phyloP scores from a whole-genome alignment of 768 basidiomycete genomes.

The Stropharia rugosoannulata region DNA sequence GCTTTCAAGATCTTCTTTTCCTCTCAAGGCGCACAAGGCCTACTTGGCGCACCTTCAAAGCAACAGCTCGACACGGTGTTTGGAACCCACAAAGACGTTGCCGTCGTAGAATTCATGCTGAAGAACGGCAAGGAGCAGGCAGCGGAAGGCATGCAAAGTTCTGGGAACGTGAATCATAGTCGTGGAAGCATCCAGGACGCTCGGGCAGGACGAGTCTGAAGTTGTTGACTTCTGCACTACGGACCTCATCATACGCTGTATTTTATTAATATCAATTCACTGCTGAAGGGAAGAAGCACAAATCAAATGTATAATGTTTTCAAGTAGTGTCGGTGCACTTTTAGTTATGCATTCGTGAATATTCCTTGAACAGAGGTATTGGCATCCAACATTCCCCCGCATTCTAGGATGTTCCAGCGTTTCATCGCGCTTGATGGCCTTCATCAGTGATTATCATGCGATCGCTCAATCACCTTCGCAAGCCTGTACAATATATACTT shows the following conservation, averaged over 20 bases:
- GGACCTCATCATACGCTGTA: not conserved
- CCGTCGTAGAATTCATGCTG: constrained; percentile 60
- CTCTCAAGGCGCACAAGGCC: constrained; percentile 75
- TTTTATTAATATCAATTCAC: not conserved
- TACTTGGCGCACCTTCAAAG: constrained; percentile 70
- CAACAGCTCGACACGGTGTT: constrained; percentile 82
- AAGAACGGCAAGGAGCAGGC: constrained; percentile 60
- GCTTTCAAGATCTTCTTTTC: constrained; percentile 75
- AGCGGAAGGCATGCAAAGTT: constrained; percentile 40
- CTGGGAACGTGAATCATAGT: constrained; percentile 19
- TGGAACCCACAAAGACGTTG: constrained; percentile 60
- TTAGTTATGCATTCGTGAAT: too few relatives aligned
- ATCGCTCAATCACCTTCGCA: too few relatives aligned
- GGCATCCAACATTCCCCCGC: too few relatives aligned
- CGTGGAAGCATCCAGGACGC: constrained; percentile 17
- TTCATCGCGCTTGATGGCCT: too few relatives aligned
- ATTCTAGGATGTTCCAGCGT: too few relatives aligned
- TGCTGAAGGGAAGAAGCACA: too few relatives aligned
- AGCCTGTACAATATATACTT: too few relatives aligned
- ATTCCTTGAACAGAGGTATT: too few relatives aligned
- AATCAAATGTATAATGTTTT: too few relatives aligned
- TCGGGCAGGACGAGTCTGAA: not conserved
- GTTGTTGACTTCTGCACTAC: not conserved
- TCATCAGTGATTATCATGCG: too few relatives aligned
- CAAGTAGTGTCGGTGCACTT: too few relatives aligned